A percentile compares a stretch with the other conserved stretches of the same genome.
Conservation (phyloP, 331 rosid genomes). For the Quercus tomentella region DNA sequence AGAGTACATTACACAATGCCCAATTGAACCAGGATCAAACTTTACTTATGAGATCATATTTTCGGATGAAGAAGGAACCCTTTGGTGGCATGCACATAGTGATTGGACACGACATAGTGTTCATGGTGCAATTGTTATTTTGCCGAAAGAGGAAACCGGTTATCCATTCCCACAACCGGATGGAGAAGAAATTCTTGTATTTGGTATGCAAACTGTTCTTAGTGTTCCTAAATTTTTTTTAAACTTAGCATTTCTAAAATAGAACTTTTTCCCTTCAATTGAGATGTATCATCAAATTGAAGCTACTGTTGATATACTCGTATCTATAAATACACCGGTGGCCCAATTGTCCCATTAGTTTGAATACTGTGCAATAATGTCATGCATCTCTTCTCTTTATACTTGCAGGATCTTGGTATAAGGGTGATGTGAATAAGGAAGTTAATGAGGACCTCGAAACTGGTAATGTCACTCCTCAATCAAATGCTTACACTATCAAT, state of each 20-base stretch:
- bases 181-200: conserved; percentile 4
- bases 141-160: not conserved
- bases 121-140: conserved; percentile 1
- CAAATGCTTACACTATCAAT: conserved; percentile 17
- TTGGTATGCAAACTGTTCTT: not conserved
- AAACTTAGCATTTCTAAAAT: no score
- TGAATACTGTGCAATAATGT: no score
- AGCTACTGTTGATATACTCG: not conserved
- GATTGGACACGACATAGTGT: conserved; percentile 17
- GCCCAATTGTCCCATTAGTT: no score
- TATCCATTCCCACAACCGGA: conserved; percentile 17
- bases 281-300: no score
- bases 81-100: conserved; percentile 31
- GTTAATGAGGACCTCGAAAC: not conserved
- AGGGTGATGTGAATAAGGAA: conserved; percentile 7
- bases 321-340: not conserved
- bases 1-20: conserved; percentile 16
- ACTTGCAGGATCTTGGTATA: conserved; percentile 20
- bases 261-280: no score
- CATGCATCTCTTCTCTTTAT: not conserved
- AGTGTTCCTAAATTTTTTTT: no score
- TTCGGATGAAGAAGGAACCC: conserved; percentile 8
- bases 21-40: not conserved
- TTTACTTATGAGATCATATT: conserved; percentile 7
- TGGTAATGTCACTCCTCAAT: not conserved